Evolutionary conservation across 768 basidiomycete genomes (phyloP).

Genomic region (Boletus reticulatus): DNA sequence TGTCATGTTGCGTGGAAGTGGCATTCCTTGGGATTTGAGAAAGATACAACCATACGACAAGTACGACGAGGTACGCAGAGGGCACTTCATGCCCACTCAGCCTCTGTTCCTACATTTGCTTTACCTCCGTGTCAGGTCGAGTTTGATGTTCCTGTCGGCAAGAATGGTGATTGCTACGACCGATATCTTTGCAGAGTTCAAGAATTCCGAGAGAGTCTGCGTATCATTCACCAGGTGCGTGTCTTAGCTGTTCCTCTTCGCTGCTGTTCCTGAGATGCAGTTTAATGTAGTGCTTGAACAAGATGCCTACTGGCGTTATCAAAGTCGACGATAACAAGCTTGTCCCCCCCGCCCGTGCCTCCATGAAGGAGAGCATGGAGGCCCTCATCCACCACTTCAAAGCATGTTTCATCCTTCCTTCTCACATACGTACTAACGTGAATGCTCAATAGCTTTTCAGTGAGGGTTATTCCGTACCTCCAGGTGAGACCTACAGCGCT

Average conservation of each 20-base stretch:
- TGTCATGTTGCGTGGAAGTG: constrained; percentile 94
- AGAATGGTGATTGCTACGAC: constrained; percentile 97
- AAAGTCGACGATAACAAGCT: constrained; percentile 99
- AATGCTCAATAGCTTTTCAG: constrained; percentile 69
- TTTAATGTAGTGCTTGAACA: constrained; percentile 81
- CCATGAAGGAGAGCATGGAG: constrained; percentile 99
- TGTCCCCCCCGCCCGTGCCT: constrained; percentile 91
- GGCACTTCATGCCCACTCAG: neutral
- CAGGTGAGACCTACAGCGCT: constrained; percentile 93
- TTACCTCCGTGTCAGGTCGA: constrained; percentile 61
- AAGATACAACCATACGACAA: constrained; percentile 94
- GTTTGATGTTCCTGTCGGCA: constrained; percentile 95
- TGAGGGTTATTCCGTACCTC: constrained; percentile 95
- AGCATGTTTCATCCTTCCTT: constrained; percentile 34
- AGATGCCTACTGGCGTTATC: constrained; percentile 89
- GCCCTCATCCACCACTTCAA: constrained; percentile 99
- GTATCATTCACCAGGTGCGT: constrained; percentile 76
- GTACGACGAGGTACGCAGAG: constrained; percentile 73
- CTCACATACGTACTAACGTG: neutral
- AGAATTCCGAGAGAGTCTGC: constrained; percentile 93
- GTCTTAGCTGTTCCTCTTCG: neutral
- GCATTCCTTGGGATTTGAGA: constrained; percentile 92
- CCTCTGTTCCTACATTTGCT: neutral
- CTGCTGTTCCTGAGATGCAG: neutral
- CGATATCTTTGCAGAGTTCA: constrained; percentile 97